Evolutionary conservation across 2,329 filamentous ascomycete species (phyloP), one percentile per base, ranked within the genome.

Genomic region (Trichoderma atrobrunneum): DNA sequence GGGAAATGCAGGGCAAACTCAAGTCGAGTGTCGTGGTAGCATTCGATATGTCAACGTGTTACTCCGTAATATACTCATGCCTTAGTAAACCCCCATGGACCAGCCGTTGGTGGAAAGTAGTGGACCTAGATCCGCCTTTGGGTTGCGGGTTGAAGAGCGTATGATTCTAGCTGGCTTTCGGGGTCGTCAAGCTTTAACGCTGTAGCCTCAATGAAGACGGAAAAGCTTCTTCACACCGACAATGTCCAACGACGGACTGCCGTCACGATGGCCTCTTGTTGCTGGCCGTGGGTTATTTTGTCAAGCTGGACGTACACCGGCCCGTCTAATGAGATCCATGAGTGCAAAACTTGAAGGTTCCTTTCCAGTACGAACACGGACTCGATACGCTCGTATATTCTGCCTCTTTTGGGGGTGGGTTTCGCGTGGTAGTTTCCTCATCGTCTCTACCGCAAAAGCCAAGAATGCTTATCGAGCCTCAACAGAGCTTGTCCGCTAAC

Each of bases 81-180:
- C 66, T 36, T 67, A 43, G 32, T n/a, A 59, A 28, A 21, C 51
- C 14, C 30, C 51, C 51, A 57, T 39, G 51, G 36, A 30, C 56
- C 36, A 36, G n/a, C 28, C 24, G 54, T 12, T 32, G 30, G 62
- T 28, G 60, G 60, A 48, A 56, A 56, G n/a, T 12, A 59, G 66
- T 62, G 66, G 66, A 70, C 39, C 65, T 24, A 60, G 56, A 68
- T 43, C 36, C 34, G 54, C 34, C 36, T 30, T 60, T 62, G 28
- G 66, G 36, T 57, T 61, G 39, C 21, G 56, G 16, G 7, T 14
- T 62, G 28, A 62, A 24, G 26, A 51, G 28, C 16, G 56, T 18
- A 21, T 51, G 66, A 51, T 34, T 69, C 36, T 16, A 24, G 36
- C 26, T 34, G 18, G 65, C n/a, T 60, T 24, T 51, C 24, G 30